Evolutionary conservation across 2,329 filamentous ascomycete species (phyloP), one percentile per base, ranked within the genome.

Genomic region (Metarhizium sp.): DNA sequence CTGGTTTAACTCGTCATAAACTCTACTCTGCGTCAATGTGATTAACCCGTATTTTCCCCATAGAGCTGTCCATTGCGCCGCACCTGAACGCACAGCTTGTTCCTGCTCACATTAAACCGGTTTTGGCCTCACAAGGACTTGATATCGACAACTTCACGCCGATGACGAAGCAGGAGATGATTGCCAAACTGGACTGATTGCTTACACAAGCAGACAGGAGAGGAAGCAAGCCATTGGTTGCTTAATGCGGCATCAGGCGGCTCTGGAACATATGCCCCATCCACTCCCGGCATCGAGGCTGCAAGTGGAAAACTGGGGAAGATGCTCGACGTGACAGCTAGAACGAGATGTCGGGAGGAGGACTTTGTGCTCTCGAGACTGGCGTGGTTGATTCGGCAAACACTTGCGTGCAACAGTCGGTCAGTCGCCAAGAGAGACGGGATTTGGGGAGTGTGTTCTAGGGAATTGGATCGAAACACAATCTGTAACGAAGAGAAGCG

Each of bases 11-110:
- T 45, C 32, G 13, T 0, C 42, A 45, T 18, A 7, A 8, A 8
- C n/a, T 25, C 42, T 20, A 16, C 5, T 25, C 42, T 20, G 6
- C 5, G 11, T 40, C 6, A 18, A 45, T 45, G 16, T 45, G 42
- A 45, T 16, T 45, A 45, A 20, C 42, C 6, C 11, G 16, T 45
- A 11, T 18, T 40, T 36, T 36, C 13, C n/a, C 16, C 18, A 14
- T 62, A 96, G 94, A 99, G 82, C 81, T 99, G 59, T 99, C 94
- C n/a, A 97, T 99, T 68, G 86, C 87, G 43, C 89, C 94, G 45
- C 79, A 86, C 50, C 79, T 97, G 69, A 99, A 99, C 75, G 79
- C 84, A 66, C 86, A 90, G 72, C 81, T 99, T 64, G 90, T 97
- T 53, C 94, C 94, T 58, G 74, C 81, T 60, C 92, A 97, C 72